phyloP scores from a whole-genome alignment of 208 protist species.

The Borovskyia barvae region DNA sequence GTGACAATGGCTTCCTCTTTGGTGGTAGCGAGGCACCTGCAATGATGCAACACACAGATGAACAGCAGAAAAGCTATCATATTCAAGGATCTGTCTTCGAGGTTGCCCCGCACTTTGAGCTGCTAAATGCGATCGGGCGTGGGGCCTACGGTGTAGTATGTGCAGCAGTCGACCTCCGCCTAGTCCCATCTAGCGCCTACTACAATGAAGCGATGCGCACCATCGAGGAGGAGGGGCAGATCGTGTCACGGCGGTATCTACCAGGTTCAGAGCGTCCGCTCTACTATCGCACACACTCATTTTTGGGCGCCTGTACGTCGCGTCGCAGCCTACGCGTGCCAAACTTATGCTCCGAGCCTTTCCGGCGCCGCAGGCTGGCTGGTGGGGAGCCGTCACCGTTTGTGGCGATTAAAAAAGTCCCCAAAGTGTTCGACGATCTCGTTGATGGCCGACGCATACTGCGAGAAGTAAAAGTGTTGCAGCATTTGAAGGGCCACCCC shows the following conservation, averaged over 20 bases:
- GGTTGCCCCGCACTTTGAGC: conserved; percentile 64
- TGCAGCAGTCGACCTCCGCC: conserved; percentile 53
- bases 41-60: conserved; percentile 12
- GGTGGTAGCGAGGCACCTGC: conserved; percentile 12
- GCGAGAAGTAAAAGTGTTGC: conserved; percentile 92
- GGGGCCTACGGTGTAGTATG: conserved; percentile 81
- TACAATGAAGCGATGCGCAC: conserved; percentile 28
- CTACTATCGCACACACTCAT: conserved; percentile 13
- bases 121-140: conserved; percentile 54
- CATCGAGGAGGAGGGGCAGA: conserved; percentile 34
- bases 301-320: neutral
- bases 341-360: conserved; percentile 33
- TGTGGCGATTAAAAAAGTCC: conserved; percentile 97
- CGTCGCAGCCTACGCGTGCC: conserved; percentile 23
- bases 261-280: conserved; percentile 14
- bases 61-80: conserved; percentile 47
- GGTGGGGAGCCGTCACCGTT: conserved; percentile 32
- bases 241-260: conserved; percentile 13
- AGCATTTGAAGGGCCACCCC: conserved; percentile 84
- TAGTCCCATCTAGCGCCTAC: conserved; percentile 32
- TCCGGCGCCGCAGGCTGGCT: conserved; percentile 16
- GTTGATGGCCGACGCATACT: conserved; percentile 94
- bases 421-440: conserved; percentile 88
- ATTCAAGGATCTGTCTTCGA: conserved; percentile 50
- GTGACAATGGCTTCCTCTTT: conserved; percentile 25